Percentiles rank a stretch among this genome's conserved stretches.
Evolutionary conservation across 2,329 filamentous ascomycete species (phyloP).

Genomic region (Diaporthe citrichinensis): DNA sequence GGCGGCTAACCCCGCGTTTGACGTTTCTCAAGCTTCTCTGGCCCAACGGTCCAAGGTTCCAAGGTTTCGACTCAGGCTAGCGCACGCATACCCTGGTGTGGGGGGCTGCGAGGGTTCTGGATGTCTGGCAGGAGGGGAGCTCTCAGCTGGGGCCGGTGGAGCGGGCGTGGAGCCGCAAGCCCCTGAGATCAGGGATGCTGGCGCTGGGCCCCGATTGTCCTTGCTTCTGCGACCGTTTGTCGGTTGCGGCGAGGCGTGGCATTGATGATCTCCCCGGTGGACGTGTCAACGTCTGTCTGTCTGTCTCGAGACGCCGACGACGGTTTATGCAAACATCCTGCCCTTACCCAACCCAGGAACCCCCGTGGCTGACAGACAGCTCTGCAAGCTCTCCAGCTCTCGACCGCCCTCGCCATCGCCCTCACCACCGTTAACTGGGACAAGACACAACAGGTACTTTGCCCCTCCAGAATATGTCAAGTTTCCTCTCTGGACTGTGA

Average conservation of each 20-base stretch:
- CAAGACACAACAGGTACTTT: slow-evolving; percentile 30
- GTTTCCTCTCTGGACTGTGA: slow-evolving; percentile 51
- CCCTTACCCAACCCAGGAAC: slow-evolving; percentile 15
- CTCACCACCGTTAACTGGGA: slow-evolving; percentile 13
- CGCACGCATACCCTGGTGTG: neutral
- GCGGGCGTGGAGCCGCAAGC: slow-evolving; percentile 27
- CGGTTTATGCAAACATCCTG: slow-evolving; percentile 25
- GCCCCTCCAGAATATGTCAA: slow-evolving; percentile 46
- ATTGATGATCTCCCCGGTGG: slow-evolving; percentile 30
- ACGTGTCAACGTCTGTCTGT: slow-evolving; percentile 36
- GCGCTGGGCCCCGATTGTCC: slow-evolving; percentile 1
- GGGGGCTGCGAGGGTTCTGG: neutral
- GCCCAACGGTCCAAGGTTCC: slow-evolving; percentile 9
- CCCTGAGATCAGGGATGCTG: slow-evolving; percentile 36
- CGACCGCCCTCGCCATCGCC: slow-evolving; percentile 3
- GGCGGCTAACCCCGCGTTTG: slow-evolving; percentile 33
- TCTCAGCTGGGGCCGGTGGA: slow-evolving; percentile 1
- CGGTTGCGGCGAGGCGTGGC: neutral
- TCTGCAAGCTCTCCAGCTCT: slow-evolving; percentile 2
- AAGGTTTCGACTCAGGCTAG: slow-evolving; percentile 6
- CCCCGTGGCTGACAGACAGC: slow-evolving; percentile 30
- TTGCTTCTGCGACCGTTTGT: slow-evolving; percentile 14
- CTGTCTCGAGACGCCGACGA: slow-evolving; percentile 24
- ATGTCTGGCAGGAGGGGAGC: neutral
- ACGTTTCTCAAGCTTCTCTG: slow-evolving; percentile 25